Percentiles rank a stretch among this genome's conserved stretches.
phyloP scores from a whole-genome alignment of 805 yeast species.

The Dipodascopsis uninucleata region DNA sequence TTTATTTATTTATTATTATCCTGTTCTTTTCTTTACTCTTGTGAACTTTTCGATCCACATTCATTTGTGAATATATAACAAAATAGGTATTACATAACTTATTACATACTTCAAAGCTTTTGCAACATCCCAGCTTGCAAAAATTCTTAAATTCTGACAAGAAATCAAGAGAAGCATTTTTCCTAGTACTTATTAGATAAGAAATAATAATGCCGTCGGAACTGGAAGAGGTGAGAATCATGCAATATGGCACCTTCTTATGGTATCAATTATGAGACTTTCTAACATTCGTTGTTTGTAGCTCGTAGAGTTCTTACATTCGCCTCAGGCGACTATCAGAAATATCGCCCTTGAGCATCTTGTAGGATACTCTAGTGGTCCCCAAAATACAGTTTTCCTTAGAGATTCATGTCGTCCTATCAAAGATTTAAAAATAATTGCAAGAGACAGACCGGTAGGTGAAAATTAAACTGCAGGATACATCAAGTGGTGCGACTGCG shows the following conservation, averaged over 20 bases:
- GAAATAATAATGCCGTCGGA: conserved; percentile 48
- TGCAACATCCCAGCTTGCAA: too few species aligned
- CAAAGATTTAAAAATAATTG: conserved; percentile 61
- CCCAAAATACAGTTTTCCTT: conserved; percentile 61
- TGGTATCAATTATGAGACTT: neutral
- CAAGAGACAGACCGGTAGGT: conserved; percentile 40
- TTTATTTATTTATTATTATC: too few species aligned
- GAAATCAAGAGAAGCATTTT: too few species aligned
- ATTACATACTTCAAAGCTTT: too few species aligned
- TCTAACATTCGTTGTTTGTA: conserved; percentile 26
- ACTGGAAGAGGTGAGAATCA: conserved; percentile 45
- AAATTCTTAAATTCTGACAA: too few species aligned
- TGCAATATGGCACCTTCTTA: neutral
- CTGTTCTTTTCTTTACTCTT: too few species aligned
- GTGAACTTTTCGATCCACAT: too few species aligned
- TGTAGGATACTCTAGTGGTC: conserved; percentile 75
- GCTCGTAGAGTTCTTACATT: conserved; percentile 75
- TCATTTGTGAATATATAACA: too few species aligned
- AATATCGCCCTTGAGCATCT: conserved; percentile 81
- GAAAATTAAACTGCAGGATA: neutral
- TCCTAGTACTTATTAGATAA: too few species aligned
- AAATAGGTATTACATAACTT: too few species aligned
- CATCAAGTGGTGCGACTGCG: neutral
- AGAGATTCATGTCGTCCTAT: conserved; percentile 68
- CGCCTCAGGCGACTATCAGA: conserved; percentile 72